phyloP scores from a whole-genome alignment of 805 yeast genomes.

The Myxozyma geophila region DNA sequence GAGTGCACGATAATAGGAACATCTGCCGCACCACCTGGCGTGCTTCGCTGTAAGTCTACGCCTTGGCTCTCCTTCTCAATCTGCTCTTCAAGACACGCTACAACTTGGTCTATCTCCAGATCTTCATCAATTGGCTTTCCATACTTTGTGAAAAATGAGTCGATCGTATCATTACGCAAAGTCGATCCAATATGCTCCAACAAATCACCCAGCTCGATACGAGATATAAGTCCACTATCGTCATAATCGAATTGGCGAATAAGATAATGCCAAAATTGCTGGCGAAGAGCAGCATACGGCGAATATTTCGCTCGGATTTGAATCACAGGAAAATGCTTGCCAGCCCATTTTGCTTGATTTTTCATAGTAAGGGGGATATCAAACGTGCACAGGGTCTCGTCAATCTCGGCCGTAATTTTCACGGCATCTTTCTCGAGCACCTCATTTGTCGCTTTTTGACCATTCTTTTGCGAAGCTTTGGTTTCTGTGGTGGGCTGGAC shows the following conservation, averaged over 20 bases:
- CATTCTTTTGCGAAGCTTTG: neutral
- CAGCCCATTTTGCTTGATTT: conserved; percentile 40
- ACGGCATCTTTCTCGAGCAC: neutral
- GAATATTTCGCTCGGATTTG: conserved; percentile 66
- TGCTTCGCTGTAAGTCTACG: neutral
- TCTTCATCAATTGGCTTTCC: conserved; percentile 48
- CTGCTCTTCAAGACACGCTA: conserved; percentile 54
- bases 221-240: conserved; percentile 53
- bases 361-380: conserved; percentile 48
- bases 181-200: conserved; percentile 68
- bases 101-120: conserved; percentile 57
- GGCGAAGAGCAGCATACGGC: conserved; percentile 66
- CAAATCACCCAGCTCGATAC: conserved; percentile 65
- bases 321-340: conserved; percentile 57
- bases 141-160: conserved; percentile 39
- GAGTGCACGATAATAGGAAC: conserved; percentile 2
- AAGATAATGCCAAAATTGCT: conserved; percentile 70
- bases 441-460: neutral
- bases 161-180: conserved; percentile 43
- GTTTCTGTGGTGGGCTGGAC: neutral
- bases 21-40: neutral
- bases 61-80: conserved; percentile 40
- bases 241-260: conserved; percentile 55
- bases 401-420: conserved; percentile 11
- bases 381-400: conserved; percentile 30